Base-by-base conservation (phyloP, 2,329 filamentous ascomycete species). In the Ophiosphaerella herpotricha region DNA sequence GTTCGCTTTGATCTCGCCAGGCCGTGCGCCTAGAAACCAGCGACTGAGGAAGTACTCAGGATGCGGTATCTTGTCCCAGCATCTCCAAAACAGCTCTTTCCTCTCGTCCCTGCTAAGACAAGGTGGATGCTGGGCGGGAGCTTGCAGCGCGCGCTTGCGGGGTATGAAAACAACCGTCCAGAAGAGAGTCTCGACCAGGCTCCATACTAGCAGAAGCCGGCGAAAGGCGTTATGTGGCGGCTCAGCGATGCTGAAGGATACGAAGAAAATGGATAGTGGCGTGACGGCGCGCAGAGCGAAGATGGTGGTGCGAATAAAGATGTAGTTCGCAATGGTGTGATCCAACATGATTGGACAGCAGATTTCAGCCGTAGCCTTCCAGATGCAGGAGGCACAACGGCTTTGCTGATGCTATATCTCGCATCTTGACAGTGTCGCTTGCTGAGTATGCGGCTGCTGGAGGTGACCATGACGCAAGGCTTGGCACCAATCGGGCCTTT, bases 21-120 rank as follows among this genome's bases (percentile, higher is more conserved):
- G 49, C 8, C 80, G 74, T 1, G 85, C 83, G 29, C 82, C 83
- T n/a, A 85, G 75, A 56, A 89, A 89, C 87, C 87, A 90, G 52
- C 78, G 77, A 41, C 74, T 77, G 36, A 90, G 57, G 61, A 87
- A 90, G 18, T 70, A 69, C 46, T 83, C 80, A 0, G 77, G 74
- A 54, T 85, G 79, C 1, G 80, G 74, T 4, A 87, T 77, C 57
- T 81, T 83, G 29, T 73, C 74, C 51, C 81, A 74, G 68, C 83
- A 85, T 34, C 78, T 78, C 43, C 78, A 70, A 63, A 89, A 87
- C 2, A 90, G 72, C 1, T 69, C 75, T 36, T 75, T 72, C 21
- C 87, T 78, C 43, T 84, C 76, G 5, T 77, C 64, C 31, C 71
- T 73, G 1, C 77, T 73, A 8, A 80, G 66, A 1, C 71, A 57